Conservation (phyloP, 2,329 filamentous ascomycete species). For the Juglanconis juglandina region DNA sequence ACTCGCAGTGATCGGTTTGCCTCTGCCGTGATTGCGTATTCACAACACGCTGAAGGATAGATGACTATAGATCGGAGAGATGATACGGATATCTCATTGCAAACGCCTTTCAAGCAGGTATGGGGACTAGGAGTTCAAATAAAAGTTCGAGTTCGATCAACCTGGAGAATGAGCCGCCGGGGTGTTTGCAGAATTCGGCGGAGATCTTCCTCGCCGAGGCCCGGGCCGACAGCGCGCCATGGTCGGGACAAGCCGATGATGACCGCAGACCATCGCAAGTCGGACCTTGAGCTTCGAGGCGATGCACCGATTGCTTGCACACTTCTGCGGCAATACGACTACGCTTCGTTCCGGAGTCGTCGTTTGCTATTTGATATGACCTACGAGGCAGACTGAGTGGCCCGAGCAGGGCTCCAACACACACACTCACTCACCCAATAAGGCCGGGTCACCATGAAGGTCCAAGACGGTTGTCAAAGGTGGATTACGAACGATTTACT, state of each 20-base stretch:
- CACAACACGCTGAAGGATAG: neutral
- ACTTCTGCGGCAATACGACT: neutral
- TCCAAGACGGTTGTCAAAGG: neutral
- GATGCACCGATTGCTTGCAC: neutral
- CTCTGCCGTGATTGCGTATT: neutral
- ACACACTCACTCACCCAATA: too few species aligned
- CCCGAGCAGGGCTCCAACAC: too few species aligned
- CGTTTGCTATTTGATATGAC: too few species aligned
- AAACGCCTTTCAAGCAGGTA: neutral
- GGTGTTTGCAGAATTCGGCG: neutral
- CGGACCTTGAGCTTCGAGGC: neutral
- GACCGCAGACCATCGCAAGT: neutral
- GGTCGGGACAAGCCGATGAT: neutral
- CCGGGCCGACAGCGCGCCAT: neutral
- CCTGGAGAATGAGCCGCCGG: neutral
- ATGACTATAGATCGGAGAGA: neutral
- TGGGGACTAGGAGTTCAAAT: neutral
- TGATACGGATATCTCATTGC: neutral
- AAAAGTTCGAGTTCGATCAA: neutral
- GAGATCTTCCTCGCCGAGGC: neutral
- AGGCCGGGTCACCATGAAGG: neutral
- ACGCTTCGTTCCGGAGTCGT: too few species aligned
- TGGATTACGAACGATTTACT: constrained; percentile 3
- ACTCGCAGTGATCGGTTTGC: neutral
- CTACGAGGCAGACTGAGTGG: too few species aligned